Evolutionary conservation across 768 basidiomycete species (phyloP).

Genomic region (Asterophora lycoperdoides): DNA sequence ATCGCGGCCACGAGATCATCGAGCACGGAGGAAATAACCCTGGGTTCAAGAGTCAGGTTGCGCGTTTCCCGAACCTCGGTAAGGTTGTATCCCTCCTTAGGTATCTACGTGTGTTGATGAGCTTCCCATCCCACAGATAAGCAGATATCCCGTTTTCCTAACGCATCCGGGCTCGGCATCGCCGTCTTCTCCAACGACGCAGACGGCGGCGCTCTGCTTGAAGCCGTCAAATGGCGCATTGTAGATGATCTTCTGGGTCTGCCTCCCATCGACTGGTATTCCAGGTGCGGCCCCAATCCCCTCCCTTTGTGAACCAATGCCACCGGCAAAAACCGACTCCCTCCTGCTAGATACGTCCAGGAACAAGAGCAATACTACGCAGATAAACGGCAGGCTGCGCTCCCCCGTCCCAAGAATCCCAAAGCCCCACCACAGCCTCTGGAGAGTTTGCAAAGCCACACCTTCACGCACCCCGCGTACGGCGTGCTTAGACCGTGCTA

Average conservation of each 20-base stretch:
- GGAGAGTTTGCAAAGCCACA: constrained; percentile 19
- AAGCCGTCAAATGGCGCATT: constrained; percentile 36
- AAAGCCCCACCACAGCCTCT: constrained; percentile 16
- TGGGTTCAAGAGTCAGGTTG: constrained; percentile 28
- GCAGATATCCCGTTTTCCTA: constrained; percentile 22
- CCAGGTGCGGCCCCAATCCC: constrained; percentile 25
- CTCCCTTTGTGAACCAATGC: no score
- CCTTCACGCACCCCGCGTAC: constrained; percentile 33
- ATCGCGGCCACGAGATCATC: constrained; percentile 38
- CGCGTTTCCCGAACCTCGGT: constrained; percentile 16
- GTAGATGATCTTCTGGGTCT: constrained; percentile 33
- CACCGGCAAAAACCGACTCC: no score
- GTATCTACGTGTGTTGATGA: no score
- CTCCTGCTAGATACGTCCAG: constrained; percentile 24
- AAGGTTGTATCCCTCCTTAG: neutral
- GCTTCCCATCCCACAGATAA: neutral
- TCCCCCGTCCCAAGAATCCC: constrained; percentile 18
- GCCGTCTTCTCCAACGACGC: constrained; percentile 39
- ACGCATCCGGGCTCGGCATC: constrained; percentile 34
- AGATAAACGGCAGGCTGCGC: constrained; percentile 23
- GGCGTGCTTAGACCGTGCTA: constrained; percentile 32
- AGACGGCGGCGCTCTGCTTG: constrained; percentile 28
- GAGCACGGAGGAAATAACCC: constrained; percentile 42
- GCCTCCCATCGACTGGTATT: constrained; percentile 34
- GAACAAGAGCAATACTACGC: constrained; percentile 17